Conservation (phyloP, 352 stramenopile genomes). For the Globisporangium carolinianum region DNA sequence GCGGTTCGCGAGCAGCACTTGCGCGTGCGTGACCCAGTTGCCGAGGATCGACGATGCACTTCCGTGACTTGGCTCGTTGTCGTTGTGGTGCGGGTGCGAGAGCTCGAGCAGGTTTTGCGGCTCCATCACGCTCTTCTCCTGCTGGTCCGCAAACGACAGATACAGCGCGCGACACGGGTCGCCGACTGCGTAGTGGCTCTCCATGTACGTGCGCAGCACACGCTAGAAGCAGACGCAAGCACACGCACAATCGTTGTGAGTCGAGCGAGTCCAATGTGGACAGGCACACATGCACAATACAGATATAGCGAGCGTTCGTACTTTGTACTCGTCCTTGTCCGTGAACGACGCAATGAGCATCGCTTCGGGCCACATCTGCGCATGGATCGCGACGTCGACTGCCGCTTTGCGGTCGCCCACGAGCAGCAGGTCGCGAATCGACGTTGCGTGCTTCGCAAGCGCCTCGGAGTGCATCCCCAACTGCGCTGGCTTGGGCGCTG, state of each 20-base stretch:
- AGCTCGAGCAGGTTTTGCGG: slow-evolving; percentile 58
- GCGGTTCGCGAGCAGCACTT: slow-evolving; percentile 76
- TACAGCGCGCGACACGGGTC: slow-evolving; percentile 77
- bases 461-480: slow-evolving; percentile 38
- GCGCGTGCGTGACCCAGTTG: slow-evolving; percentile 70
- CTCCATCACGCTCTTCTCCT: slow-evolving; percentile 82
- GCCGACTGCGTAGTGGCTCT: slow-evolving; percentile 64
- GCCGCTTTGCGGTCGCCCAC: slow-evolving; percentile 70
- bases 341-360: slow-evolving; percentile 85
- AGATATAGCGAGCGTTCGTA: slow-evolving; percentile 10
- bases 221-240: too few species aligned
- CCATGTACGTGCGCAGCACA: slow-evolving; percentile 68
- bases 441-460: slow-evolving; percentile 33
- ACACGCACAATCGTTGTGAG: too few species aligned
- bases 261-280: too few species aligned
- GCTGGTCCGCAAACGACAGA: slow-evolving; percentile 75
- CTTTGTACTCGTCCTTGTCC: slow-evolving; percentile 82
- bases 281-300: too few species aligned
- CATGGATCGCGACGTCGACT: slow-evolving; percentile 65
- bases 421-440: slow-evolving; percentile 66
- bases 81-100: slow-evolving; percentile 19
- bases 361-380: slow-evolving; percentile 83
- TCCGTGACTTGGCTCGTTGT: slow-evolving; percentile 6
- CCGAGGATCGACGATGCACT: slow-evolving; percentile 49
- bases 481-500: slow-evolving; percentile 34